phyloP scores from a whole-genome alignment of 2,329 filamentous ascomycete genomes.

The Apiospora hydei region DNA sequence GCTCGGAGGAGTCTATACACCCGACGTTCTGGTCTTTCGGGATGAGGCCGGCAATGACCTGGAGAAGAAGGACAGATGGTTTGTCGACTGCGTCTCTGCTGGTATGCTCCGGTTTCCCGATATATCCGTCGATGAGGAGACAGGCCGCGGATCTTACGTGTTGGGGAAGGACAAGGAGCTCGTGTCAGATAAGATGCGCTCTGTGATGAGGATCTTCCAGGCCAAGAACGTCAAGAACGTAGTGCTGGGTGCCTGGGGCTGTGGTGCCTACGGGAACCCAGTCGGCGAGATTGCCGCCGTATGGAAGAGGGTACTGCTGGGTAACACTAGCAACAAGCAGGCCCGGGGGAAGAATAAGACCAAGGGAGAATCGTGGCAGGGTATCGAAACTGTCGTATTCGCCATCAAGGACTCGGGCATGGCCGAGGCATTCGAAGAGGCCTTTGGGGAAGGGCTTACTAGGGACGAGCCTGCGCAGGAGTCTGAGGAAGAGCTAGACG shows the following conservation, averaged over 20 bases:
- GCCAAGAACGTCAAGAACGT: constrained; percentile 54
- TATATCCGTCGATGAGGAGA: constrained; percentile 41
- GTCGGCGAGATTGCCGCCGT: constrained; percentile 63
- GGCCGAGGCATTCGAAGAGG: constrained; percentile 58
- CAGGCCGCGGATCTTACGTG: constrained; percentile 43
- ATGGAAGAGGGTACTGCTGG: constrained; percentile 56
- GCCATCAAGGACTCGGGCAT: constrained; percentile 61
- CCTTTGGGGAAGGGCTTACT: constrained; percentile 52
- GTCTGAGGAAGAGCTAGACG: constrained; percentile 29
- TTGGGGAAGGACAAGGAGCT: constrained; percentile 58
- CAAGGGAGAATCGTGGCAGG: constrained; percentile 46
- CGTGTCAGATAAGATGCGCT: constrained; percentile 62
- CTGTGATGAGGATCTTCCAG: constrained; percentile 60
- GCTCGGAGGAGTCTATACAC: constrained; percentile 61
- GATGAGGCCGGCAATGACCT: constrained; percentile 45
- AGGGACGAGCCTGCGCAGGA: constrained; percentile 39
- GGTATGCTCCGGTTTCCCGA: constrained; percentile 68
- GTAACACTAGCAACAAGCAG: constrained; percentile 32
- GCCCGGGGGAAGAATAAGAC: constrained; percentile 33
- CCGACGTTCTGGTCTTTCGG: constrained; percentile 67
- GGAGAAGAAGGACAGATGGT: constrained; percentile 59
- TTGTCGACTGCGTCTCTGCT: constrained; percentile 64
- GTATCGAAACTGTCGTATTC: constrained; percentile 62
- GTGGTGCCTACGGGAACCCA: constrained; percentile 69
- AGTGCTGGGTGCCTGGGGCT: constrained; percentile 71